Base-by-base conservation (phyloP, 345 rosid genomes). In the Salix brachista region DNA sequence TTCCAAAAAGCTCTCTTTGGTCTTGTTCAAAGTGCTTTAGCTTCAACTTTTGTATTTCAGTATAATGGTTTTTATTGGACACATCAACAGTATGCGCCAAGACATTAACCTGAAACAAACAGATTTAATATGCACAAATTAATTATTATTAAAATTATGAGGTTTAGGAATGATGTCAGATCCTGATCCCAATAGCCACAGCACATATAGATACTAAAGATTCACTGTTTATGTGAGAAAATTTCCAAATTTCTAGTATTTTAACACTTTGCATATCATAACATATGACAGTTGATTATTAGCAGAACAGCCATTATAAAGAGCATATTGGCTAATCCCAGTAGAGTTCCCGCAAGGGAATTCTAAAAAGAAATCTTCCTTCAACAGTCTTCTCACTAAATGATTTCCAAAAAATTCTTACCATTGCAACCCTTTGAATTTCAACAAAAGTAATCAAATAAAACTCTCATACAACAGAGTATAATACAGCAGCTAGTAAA, bases 51-150 rank as follows among this genome's bases (percentile, higher is more conserved):
- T 82, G 76, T 8, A 91, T 85, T 1, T 0, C 1, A 4, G 72
- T 3, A 76, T 80, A 82, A 2, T 18, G 2, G 21, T 76, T 21
- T 11, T 67, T 3, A 50, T 73, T 74, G 62, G 67, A 36, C 54
- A 86, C 87, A 77, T 89, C 91, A 60, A 87, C 81, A 46, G 88
- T 77, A 84, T 94, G 93, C 0, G 89, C 87, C 61, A 92, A 81
- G 74, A 92, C 84, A 80, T 92, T 87, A 26, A 92, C 98, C 96
- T 94, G 85, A 76, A 73, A 64, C 69, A 68, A 23, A 9, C 58
- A 68, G 48, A 14, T 71, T 39, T 23, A 58, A 70, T 6, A 52
- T 18, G 48, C 19, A 75, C 61, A 11, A 58, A 25, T 42, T 23
- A 46, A 14, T 16, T 8, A 73, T 26, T 6, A 79, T 28, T 12